These are phyloP conservation scores for Jamesozyma rosinii DNA, from an alignment of 805 yeast genomes.

Conservation along the genomic window DNA sequence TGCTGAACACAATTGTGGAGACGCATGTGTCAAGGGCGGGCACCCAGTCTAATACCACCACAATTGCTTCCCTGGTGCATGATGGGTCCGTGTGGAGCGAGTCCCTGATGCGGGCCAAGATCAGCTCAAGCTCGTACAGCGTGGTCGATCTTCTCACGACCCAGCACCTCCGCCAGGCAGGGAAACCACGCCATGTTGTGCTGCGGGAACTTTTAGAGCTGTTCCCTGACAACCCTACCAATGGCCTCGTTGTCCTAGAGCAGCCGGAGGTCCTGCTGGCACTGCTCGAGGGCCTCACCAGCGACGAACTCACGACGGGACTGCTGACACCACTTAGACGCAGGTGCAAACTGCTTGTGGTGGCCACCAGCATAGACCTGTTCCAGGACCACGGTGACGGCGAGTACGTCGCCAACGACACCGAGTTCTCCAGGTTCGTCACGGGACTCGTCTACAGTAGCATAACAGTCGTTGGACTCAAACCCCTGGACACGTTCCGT, in stretches of 20 bases:
- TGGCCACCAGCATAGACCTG: constrained; percentile 16
- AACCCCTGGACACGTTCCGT: constrained; percentile 68
- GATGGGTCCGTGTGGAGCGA: constrained; percentile 12
- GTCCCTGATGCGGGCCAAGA: constrained; percentile 18
- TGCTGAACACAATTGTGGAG: constrained; percentile 47
- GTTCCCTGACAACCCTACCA: constrained; percentile 35
- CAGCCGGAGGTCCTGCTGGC: constrained; percentile 28
- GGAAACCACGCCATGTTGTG: constrained; percentile 68
- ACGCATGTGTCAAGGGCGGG: constrained; percentile 21
- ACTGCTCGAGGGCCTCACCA: constrained; percentile 19
- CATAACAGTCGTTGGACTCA: constrained; percentile 36
- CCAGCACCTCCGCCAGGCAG: constrained; percentile 30
- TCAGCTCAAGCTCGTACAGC: constrained; percentile 16
- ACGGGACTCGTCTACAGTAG: constrained; percentile 19
- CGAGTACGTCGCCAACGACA: constrained; percentile 7
- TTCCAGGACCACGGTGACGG: constrained; percentile 6
- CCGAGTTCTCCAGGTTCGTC: constrained; percentile 23
- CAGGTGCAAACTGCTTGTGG: constrained; percentile 21
- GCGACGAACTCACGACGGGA: constrained; percentile 21
- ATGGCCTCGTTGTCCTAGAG: constrained; percentile 21
- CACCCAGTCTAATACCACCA: constrained; percentile 10
- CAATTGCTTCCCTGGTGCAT: constrained; percentile 25
- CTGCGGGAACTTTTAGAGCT: constrained; percentile 60
- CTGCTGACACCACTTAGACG: constrained; percentile 21
- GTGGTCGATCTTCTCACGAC: constrained; percentile 41